phyloP scores from a whole-genome alignment of 345 rosid species.

The Brassica nigra region DNA sequence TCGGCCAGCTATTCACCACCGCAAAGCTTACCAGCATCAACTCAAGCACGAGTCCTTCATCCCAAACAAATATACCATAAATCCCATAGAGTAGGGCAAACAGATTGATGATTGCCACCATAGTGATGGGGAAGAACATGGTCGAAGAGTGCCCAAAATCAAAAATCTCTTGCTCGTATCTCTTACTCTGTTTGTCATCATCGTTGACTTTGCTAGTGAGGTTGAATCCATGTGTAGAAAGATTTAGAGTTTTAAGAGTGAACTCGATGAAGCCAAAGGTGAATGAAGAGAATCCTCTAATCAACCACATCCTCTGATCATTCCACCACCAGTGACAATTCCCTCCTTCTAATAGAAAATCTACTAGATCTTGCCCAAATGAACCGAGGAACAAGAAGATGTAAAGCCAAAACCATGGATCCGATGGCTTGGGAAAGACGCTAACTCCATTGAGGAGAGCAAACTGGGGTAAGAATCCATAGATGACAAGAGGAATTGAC shows the following conservation, averaged over 20 bases:
- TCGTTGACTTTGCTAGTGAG: constrained; percentile 61
- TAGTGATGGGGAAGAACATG: constrained; percentile 50
- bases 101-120: constrained; percentile 55
- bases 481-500: constrained; percentile 50
- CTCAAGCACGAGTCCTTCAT: constrained; percentile 45
- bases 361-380: constrained; percentile 52
- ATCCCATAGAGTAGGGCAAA: constrained; percentile 45
- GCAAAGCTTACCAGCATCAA: constrained; percentile 49
- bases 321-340: constrained; percentile 66
- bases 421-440: constrained; percentile 61
- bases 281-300: constrained; percentile 52
- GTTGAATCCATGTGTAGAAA: constrained; percentile 48
- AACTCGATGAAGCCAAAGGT: constrained; percentile 51
- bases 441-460: constrained; percentile 50
- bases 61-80: constrained; percentile 6
- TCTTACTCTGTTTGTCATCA: constrained; percentile 57
- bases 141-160: constrained; percentile 64
- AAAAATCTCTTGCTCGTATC: constrained; percentile 57
- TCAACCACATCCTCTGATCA: constrained; percentile 61
- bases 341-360: constrained; percentile 45
- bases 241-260: constrained; percentile 34
- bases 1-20: constrained; percentile 51
- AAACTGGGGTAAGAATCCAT: constrained; percentile 69
- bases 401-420: constrained; percentile 63
- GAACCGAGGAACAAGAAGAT: constrained; percentile 64